Conservation (phyloP, 2,329 filamentous ascomycete species). For the Penicillium sp. region DNA sequence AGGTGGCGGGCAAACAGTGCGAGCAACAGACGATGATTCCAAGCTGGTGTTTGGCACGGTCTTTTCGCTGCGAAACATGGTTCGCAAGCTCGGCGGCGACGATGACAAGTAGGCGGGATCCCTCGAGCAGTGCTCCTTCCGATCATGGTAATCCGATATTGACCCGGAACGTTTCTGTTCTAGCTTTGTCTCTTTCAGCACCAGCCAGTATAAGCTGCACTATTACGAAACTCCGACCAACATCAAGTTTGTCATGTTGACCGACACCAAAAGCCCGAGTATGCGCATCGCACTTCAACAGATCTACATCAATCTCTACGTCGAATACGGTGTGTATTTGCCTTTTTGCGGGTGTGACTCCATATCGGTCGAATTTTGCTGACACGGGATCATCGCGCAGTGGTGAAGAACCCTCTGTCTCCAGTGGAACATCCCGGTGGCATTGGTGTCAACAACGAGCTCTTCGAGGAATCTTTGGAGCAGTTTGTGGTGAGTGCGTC, state of each 20-base stretch:
- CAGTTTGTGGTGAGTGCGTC: constrained; percentile 44
- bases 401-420: constrained; percentile 60
- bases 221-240: constrained; percentile 98
- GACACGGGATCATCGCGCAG: constrained; percentile 25
- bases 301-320: constrained; percentile 97
- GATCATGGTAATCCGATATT: too few species aligned
- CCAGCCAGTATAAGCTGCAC: constrained; percentile 93
- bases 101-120: constrained; percentile 60
- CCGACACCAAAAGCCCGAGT: constrained; percentile 79
- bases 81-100: constrained; percentile 84
- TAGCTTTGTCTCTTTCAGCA: constrained; percentile 89
- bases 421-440: constrained; percentile 57
- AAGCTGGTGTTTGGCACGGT: constrained; percentile 97
- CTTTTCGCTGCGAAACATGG: constrained; percentile 95
- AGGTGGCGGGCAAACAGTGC: constrained; percentile 34
- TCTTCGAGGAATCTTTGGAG: constrained; percentile 55
- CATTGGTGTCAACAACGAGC: constrained; percentile 58
- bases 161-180: background rate
- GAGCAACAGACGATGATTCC: constrained; percentile 70
- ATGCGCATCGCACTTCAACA: constrained; percentile 94
- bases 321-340: constrained; percentile 68
- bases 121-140: background rate
- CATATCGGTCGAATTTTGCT: constrained; percentile 6
- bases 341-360: background rate
- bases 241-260: constrained; percentile 94